phyloP scores from a whole-genome alignment of 441 rosid species.

The Aquilaria agallochum region DNA sequence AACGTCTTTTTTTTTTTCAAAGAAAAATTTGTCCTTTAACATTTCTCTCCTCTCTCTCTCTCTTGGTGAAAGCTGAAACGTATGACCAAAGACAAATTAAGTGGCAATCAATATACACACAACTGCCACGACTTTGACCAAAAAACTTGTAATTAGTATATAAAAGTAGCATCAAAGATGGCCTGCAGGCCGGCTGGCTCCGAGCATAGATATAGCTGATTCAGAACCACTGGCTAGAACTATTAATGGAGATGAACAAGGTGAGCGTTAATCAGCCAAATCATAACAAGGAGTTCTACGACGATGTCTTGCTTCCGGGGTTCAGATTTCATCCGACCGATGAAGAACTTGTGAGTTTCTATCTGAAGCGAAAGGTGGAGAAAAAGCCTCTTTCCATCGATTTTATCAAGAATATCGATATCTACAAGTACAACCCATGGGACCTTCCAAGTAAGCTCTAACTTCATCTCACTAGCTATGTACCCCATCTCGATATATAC shows the following conservation, averaged over 20 bases:
- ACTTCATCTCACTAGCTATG: too few relatives aligned
- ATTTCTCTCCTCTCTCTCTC: too few relatives aligned
- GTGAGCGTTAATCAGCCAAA: neutral
- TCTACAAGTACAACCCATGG: slow-evolving; percentile 69
- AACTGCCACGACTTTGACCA: slow-evolving; percentile 1
- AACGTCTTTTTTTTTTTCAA: too few relatives aligned
- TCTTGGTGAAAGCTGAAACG: too few relatives aligned
- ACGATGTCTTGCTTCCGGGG: slow-evolving; percentile 40
- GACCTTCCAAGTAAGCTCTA: slow-evolving; percentile 52
- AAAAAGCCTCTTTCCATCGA: slow-evolving; percentile 42
- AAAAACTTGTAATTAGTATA: neutral
- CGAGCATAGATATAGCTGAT: too few relatives aligned
- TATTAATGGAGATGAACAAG: slow-evolving; percentile 11
- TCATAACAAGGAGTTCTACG: slow-evolving; percentile 17
- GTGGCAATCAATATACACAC: neutral
- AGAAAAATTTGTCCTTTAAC: too few relatives aligned
- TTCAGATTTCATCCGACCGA: slow-evolving; percentile 68
- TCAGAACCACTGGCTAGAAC: neutral
- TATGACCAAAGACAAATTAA: too few relatives aligned
- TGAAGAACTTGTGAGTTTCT: slow-evolving; percentile 59
- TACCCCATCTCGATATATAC: too few relatives aligned
- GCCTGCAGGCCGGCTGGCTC: neutral
- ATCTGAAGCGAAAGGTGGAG: slow-evolving; percentile 61
- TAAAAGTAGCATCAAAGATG: neutral
- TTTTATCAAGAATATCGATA: slow-evolving; percentile 49